Conservation (phyloP, 2,329 filamentous ascomycete species). For the Rhynchosporium secalis region DNA sequence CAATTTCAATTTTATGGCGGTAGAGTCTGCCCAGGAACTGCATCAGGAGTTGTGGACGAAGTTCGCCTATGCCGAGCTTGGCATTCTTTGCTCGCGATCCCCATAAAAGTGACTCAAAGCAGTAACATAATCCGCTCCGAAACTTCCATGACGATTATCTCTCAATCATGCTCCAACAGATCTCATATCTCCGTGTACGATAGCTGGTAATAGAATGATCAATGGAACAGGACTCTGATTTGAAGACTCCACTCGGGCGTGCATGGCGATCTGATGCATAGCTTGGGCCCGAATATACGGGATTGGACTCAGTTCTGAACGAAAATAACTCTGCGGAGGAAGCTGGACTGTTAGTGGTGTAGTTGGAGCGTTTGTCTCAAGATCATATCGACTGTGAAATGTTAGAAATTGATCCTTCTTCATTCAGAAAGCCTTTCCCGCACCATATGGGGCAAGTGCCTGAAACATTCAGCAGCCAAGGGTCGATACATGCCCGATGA, state of each 20-base stretch:
- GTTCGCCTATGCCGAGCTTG: neutral
- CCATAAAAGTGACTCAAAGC: neutral
- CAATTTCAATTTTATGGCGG: neutral
- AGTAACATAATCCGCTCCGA: slow-evolving; percentile 2
- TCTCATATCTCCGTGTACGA: neutral
- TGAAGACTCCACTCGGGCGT: neutral
- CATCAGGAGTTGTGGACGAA: neutral
- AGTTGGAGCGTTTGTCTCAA: neutral
- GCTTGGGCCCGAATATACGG: neutral
- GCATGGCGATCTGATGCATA: neutral
- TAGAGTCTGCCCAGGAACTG: neutral
- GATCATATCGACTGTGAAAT: neutral
- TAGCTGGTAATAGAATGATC: neutral
- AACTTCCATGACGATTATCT: neutral
- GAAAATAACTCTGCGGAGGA: neutral
- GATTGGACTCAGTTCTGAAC: neutral
- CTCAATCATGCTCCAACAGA: slow-evolving; percentile 4
- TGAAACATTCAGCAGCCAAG: slow-evolving; percentile 7
- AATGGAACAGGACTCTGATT: neutral
- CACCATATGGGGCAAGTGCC: slow-evolving; percentile 12
- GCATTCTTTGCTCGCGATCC: neutral
- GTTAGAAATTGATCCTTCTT: neutral
- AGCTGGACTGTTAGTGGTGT: neutral
- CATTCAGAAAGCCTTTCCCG: neutral
- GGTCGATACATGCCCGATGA: slow-evolving; percentile 8